A percentile compares a stretch with the other conserved stretches of the same genome.
These are phyloP conservation scores for Debaryomyces hansenii DNA, from an alignment of 805 yeast genomes.

Conservation along the genomic window DNA sequence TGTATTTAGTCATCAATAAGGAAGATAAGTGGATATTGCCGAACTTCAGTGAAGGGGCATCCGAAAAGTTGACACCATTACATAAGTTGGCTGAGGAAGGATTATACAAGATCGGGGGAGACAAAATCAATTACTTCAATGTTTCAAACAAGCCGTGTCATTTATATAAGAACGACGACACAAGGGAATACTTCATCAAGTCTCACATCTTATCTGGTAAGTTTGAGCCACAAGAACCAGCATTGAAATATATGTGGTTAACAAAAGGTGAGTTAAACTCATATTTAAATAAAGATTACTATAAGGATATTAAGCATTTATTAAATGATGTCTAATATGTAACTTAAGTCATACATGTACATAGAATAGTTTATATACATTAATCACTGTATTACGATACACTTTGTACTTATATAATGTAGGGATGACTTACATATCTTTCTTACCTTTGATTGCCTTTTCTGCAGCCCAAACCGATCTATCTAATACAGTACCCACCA, in stretches of 20 bases:
- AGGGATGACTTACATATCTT: constrained; percentile 38
- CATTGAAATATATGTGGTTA: constrained; percentile 73
- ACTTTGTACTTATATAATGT: not conserved
- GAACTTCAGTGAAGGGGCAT: constrained; percentile 45
- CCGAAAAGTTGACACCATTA: constrained; percentile 48
- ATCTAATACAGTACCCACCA: constrained; percentile 88
- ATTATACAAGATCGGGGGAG: constrained; percentile 70
- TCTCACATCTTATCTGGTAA: constrained; percentile 87
- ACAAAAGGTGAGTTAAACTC: constrained; percentile 72
- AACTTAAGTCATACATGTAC: constrained; percentile 10
- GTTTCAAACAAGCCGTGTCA: constrained; percentile 91
- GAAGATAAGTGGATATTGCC: constrained; percentile 74
- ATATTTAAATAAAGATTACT: constrained; percentile 56
- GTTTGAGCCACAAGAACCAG: constrained; percentile 47
- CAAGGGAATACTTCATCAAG: constrained; percentile 70
- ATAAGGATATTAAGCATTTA: constrained; percentile 50
- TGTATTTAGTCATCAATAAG: constrained; percentile 67
- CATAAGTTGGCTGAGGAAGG: constrained; percentile 77
- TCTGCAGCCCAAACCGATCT: constrained; percentile 89
- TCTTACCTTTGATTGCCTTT: constrained; percentile 67
- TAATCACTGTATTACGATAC: not conserved
- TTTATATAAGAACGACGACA: constrained; percentile 42
- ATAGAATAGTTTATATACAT: constrained; percentile 11
- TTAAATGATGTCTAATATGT: constrained; percentile 37
- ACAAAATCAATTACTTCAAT: constrained; percentile 76